Evolutionary conservation across 169 alveolate genomes (phyloP).

Genomic region (Plasmodium cynomolgi): DNA sequence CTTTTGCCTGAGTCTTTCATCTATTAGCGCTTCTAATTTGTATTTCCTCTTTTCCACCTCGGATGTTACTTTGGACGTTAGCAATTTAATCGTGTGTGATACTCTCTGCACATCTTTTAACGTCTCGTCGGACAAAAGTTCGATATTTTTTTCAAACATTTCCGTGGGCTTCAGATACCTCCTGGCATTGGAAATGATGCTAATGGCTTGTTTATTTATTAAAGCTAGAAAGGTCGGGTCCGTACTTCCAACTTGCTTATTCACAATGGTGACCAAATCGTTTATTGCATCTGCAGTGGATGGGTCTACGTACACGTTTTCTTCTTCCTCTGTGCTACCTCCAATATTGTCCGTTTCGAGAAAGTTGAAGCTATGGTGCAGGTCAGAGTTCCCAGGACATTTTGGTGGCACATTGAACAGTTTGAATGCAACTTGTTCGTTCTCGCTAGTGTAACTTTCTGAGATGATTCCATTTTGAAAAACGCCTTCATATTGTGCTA

Average conservation of each 20-base stretch:
- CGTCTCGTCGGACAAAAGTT: conserved; percentile 66
- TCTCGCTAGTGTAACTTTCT: conserved; percentile 79
- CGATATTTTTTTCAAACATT: conserved; percentile 65
- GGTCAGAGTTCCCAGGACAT: conserved; percentile 73
- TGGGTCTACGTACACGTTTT: conserved; percentile 58
- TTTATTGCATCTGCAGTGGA: conserved; percentile 72
- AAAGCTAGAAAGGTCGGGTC: conserved; percentile 71
- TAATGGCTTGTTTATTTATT: conserved; percentile 57
- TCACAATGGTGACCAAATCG: conserved; percentile 54
- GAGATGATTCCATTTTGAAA: conserved; percentile 86
- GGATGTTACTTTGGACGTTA: conserved; percentile 60
- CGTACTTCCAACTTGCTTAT: conserved; percentile 67
- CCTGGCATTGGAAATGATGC: conserved; percentile 68
- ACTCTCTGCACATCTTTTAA: conserved; percentile 71
- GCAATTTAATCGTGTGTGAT: conserved; percentile 44
- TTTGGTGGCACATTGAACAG: conserved; percentile 77
- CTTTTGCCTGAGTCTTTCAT: conserved; percentile 62
- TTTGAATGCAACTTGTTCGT: conserved; percentile 80
- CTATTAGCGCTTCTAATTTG: conserved; percentile 42
- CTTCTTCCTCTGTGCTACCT: neutral
- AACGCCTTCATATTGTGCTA: conserved; percentile 85
- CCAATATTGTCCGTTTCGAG: neutral
- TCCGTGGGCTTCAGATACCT: conserved; percentile 72
- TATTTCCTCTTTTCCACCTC: conserved; percentile 65
- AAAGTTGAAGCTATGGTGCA: neutral